Conservation (phyloP, 768 basidiomycete species). For the Rubroboletus satanas region DNA sequence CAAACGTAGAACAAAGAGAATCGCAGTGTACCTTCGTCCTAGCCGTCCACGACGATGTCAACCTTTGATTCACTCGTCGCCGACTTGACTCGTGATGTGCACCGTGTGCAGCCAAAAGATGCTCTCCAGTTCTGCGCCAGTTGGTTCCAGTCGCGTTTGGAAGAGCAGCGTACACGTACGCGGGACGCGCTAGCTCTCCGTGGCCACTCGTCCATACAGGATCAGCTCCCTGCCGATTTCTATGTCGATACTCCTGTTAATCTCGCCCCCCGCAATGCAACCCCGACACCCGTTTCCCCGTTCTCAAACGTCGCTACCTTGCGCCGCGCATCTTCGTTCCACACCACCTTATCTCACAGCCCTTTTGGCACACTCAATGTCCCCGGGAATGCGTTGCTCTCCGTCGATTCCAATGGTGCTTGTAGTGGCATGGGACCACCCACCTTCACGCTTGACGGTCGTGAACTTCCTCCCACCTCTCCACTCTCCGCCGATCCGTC, state of each 20-base stretch:
- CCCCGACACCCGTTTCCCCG: conserved; percentile 49
- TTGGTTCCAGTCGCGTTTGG: conserved; percentile 89
- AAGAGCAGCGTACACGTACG: conserved; percentile 75
- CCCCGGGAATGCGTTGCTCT: conserved; percentile 73
- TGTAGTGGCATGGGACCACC: conserved; percentile 40
- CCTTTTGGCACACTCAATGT: conserved; percentile 80
- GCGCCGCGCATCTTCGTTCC: conserved; percentile 52
- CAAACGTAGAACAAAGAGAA: conserved; percentile 10
- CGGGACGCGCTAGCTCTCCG: conserved; percentile 57
- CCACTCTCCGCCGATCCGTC: conserved; percentile 46
- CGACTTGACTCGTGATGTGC: conserved; percentile 82
- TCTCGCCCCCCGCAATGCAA: conserved; percentile 29
- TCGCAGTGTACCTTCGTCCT: neutral
- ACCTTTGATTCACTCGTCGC: conserved; percentile 79
- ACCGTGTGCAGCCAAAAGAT: conserved; percentile 85
- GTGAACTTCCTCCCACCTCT: conserved; percentile 59
- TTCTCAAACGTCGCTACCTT: conserved; percentile 44
- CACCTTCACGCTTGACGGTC: conserved; percentile 55
- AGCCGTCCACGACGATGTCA: conserved; percentile 39
- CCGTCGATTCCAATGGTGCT: conserved; percentile 39
- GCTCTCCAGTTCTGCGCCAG: conserved; percentile 89
- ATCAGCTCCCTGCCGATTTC: conserved; percentile 54
- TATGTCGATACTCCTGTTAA: conserved; percentile 50
- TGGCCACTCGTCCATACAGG: conserved; percentile 44
- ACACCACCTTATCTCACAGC: conserved; percentile 51